phyloP scores from a whole-genome alignment of 2,329 filamentous ascomycete genomes.

The Penicillium nordicum region DNA sequence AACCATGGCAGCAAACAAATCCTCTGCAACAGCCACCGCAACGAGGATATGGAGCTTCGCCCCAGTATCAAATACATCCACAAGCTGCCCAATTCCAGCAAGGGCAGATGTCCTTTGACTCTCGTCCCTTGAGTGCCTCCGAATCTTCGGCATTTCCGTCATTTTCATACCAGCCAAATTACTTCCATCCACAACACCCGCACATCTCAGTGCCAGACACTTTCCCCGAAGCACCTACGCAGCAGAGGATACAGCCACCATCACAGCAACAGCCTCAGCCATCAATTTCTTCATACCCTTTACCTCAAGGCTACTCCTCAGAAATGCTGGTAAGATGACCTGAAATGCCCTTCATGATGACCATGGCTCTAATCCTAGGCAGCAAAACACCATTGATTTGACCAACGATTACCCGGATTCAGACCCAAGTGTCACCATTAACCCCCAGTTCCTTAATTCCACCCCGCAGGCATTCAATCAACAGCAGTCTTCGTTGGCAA shows the following conservation, averaged over 20 bases:
- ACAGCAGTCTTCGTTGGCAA: slow-evolving; percentile 22
- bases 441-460: slow-evolving; percentile 39
- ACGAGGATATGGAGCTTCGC: slow-evolving; percentile 26
- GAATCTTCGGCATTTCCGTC: slow-evolving; percentile 34
- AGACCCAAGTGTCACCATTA: slow-evolving; percentile 32
- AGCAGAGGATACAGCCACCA: slow-evolving; percentile 12
- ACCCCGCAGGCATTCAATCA: slow-evolving; percentile 22
- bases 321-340: slow-evolving; percentile 24
- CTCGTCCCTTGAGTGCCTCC: slow-evolving; percentile 26
- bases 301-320: slow-evolving; percentile 27
- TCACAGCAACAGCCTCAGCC: slow-evolving; percentile 21
- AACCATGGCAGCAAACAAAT: slow-evolving; percentile 32
- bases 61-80: slow-evolving; percentile 28
- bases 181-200: slow-evolving; percentile 29
- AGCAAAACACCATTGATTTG: slow-evolving; percentile 31
- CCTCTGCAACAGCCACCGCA: slow-evolving; percentile 30
- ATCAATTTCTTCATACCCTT: slow-evolving; percentile 25
- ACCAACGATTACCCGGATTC: slow-evolving; percentile 29
- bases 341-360: not conserved
- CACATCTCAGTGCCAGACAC: slow-evolving; percentile 25
- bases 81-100: slow-evolving; percentile 33
- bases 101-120: slow-evolving; percentile 30
- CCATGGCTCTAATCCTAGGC: slow-evolving; percentile 11
- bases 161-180: slow-evolving; percentile 33
- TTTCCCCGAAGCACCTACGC: slow-evolving; percentile 26